phyloP scores from a whole-genome alignment of 2,329 filamentous ascomycete genomes.

The Epichloe glyceriae region DNA sequence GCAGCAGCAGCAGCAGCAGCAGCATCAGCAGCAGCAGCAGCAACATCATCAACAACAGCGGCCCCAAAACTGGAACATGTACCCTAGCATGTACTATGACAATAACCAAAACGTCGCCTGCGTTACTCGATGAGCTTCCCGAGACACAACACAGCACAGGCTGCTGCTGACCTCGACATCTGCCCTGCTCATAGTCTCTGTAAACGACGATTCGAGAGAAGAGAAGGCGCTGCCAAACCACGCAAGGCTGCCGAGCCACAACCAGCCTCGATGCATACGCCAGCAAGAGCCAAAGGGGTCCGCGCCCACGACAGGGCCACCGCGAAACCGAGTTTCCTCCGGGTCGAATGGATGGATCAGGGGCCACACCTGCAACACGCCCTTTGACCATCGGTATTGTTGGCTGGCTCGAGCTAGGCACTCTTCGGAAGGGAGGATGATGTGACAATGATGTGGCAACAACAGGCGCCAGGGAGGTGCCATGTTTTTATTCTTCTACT shows the following conservation, averaged over 20 bases:
- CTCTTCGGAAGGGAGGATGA: background rate
- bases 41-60: conserved; percentile 16
- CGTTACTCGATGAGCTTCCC: background rate
- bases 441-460: background rate
- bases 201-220: too few species aligned
- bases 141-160: background rate
- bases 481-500: background rate
- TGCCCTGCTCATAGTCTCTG: too few species aligned
- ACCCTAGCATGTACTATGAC: conserved; percentile 19
- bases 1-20: conserved; percentile 6
- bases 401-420: background rate
- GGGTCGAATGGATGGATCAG: too few species aligned
- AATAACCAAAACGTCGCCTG: conserved; percentile 6
- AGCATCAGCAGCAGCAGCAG: conserved; percentile 14
- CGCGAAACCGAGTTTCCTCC: too few species aligned
- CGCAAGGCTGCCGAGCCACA: too few species aligned
- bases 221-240: too few species aligned
- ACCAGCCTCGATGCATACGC: too few species aligned
- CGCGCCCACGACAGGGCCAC: too few species aligned
- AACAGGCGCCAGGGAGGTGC: background rate
- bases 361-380: too few species aligned
- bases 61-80: conserved; percentile 20
- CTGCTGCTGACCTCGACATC: background rate
- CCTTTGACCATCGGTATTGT: too few species aligned
- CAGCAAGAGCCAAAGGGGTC: too few species aligned